Evolutionary conservation across 208 protist species (phyloP).

Genomic region (Leishmania martiniquensis): DNA sequence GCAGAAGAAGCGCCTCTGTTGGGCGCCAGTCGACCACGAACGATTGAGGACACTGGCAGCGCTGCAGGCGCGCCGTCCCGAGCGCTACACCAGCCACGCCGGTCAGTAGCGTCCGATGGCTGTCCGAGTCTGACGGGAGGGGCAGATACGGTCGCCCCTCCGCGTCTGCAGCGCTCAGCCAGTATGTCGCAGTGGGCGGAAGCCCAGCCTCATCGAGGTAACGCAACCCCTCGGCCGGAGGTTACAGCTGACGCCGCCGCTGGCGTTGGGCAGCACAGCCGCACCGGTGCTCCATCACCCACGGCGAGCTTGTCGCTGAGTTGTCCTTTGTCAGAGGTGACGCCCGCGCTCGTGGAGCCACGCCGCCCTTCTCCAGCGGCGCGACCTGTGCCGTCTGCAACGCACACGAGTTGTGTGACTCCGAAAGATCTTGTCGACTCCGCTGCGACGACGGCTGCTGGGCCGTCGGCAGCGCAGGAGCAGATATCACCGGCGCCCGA

Average conservation of each 20-base stretch:
- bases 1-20: neutral
- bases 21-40: neutral
- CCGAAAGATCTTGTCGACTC: neutral
- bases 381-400: neutral
- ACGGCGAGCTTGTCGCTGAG: conserved; percentile 4
- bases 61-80: conserved; percentile 5
- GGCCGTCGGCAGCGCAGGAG: neutral
- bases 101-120: conserved; percentile 7
- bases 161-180: conserved; percentile 48
- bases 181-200: conserved; percentile 6
- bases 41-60: neutral
- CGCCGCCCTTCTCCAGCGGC: conserved; percentile 16
- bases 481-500: neutral
- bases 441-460: neutral
- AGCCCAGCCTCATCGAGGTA: conserved; percentile 2
- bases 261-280: neutral
- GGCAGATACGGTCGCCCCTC: conserved; percentile 16
- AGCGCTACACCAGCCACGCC: conserved; percentile 22
- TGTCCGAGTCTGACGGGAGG: conserved; percentile 2
- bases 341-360: conserved; percentile 25
- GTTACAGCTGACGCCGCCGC: neutral
- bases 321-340: neutral
- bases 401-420: neutral
- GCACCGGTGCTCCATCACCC: neutral
- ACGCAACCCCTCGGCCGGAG: conserved; percentile 2